Evolutionary conservation across 495 filamentous ascomycete genomes (phyloP).

Genomic region (Baudoinia panamericana): DNA sequence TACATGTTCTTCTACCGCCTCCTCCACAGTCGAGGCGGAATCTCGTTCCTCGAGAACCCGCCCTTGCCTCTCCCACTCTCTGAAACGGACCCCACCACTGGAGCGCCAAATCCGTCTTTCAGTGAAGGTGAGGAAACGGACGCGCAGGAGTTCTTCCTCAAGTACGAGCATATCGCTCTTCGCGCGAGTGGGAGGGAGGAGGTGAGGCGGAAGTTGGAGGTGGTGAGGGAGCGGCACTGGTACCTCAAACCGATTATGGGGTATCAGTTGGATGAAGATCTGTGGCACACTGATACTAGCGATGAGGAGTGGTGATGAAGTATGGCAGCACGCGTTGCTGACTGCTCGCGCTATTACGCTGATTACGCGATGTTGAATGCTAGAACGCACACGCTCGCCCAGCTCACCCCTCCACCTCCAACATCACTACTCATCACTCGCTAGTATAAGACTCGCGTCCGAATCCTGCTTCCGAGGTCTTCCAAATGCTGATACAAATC

Average conservation of each 20-base stretch:
- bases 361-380: too few species aligned
- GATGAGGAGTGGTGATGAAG: constrained; percentile 15
- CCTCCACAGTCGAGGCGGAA: constrained; percentile 4
- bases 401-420: too few species aligned
- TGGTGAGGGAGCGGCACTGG: constrained; percentile 23
- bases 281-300: constrained; percentile 21
- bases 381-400: background rate
- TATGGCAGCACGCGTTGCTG: too few species aligned
- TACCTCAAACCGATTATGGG: constrained; percentile 8
- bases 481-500: constrained; percentile 74
- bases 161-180: constrained; percentile 9
- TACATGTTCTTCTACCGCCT: constrained; percentile 14
- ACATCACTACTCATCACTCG: background rate
- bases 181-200: constrained; percentile 27
- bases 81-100: background rate
- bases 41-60: constrained; percentile 9
- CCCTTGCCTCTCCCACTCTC: constrained; percentile 1
- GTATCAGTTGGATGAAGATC: constrained; percentile 12
- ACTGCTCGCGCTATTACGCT: too few species aligned
- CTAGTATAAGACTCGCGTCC: constrained; percentile 82
- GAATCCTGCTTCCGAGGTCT: constrained; percentile 62
- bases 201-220: constrained; percentile 36
- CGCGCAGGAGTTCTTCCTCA: constrained; percentile 3
- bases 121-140: background rate
- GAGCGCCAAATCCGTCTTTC: background rate